Evolutionary conservation across 768 basidiomycete genomes (phyloP), one percentile per base, ranked within the genome.

Genomic region (Solioccasus polychromus): DNA sequence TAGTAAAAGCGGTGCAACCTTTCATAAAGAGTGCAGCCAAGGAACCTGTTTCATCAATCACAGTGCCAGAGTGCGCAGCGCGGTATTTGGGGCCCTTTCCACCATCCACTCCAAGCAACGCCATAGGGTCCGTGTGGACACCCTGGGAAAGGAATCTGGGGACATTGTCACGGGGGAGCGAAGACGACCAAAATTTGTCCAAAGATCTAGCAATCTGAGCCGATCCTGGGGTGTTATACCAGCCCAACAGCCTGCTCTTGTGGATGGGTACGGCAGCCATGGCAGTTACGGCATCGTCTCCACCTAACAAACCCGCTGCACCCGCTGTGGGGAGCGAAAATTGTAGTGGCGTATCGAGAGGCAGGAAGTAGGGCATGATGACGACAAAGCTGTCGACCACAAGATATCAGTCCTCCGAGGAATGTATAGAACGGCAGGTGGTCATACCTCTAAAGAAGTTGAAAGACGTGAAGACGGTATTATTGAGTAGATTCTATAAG

Each of bases 21-120:
- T 54, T 45, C 52, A 53, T 40, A 18, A 28, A 84, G 71, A 67
- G 86, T 79, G 35, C 66, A 72, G 19, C 88, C 81, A 57, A 76
- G 61, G 15, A 79, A 68, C 42, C 76, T 71, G 58, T 77, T 71
- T 28, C 66, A 57, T n/a, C 64, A 1, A 67, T 55, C 61, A 48
- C 70, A 73, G 51, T 87, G 61, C 63, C 85, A 74, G 37, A 91
- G 66, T 20, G 80, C 54, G 88, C 82, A 0, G 85, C 80, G 48
- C 88, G 80, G 64, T 77, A 92, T 57, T 88, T 90, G 38, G 87
- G 88, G 1, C 66, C 66, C 10, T 40, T 48, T 36, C 22, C 38
- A 4, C 42, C 29, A 20, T 49, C 53, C 22, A 47, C 9, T 15
- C 48, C 54, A 5, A 68, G 48, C 15, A 63, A 19, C 1, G 38